Evolutionary conservation across 257 asterid genomes (phyloP).

Genomic region (Orobanche coerulescens): DNA sequence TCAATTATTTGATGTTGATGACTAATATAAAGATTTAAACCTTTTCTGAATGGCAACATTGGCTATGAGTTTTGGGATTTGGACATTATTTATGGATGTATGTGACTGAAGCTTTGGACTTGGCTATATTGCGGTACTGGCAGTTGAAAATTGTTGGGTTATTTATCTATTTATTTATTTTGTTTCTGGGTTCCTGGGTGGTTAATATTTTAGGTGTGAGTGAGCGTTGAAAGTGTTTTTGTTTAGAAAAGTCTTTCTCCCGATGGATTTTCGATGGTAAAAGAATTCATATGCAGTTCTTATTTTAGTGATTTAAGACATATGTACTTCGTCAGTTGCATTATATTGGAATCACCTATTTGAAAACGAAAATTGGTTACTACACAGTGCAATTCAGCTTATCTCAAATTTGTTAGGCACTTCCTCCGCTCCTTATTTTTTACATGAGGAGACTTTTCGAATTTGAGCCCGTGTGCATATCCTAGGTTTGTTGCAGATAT

Average conservation of each 20-base stretch:
- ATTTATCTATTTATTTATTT: background rate
- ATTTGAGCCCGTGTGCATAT: background rate
- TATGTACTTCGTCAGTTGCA: background rate
- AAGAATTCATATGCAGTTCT: background rate
- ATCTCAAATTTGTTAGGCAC: background rate
- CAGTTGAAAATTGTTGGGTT: background rate
- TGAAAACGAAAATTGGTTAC: background rate
- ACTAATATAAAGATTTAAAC: slow-evolving; percentile 1
- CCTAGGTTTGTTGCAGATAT: background rate
- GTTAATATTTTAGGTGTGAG: background rate
- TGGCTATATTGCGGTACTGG: background rate
- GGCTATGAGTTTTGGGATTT: background rate
- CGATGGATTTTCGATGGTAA: background rate
- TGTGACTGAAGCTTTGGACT: background rate
- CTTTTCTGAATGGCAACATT: slow-evolving; percentile 1
- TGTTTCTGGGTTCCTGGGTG: background rate
- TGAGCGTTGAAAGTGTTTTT: too few species aligned
- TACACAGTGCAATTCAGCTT: background rate
- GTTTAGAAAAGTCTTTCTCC: too few species aligned
- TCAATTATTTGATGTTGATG: background rate
- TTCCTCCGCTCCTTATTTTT: background rate
- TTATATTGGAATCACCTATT: background rate
- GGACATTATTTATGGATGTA: too few species aligned
- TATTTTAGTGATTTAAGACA: too few species aligned
- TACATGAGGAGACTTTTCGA: background rate